Evolutionary conservation across 116 monocot species (phyloP).

Genomic region (Iris pallida): DNA sequence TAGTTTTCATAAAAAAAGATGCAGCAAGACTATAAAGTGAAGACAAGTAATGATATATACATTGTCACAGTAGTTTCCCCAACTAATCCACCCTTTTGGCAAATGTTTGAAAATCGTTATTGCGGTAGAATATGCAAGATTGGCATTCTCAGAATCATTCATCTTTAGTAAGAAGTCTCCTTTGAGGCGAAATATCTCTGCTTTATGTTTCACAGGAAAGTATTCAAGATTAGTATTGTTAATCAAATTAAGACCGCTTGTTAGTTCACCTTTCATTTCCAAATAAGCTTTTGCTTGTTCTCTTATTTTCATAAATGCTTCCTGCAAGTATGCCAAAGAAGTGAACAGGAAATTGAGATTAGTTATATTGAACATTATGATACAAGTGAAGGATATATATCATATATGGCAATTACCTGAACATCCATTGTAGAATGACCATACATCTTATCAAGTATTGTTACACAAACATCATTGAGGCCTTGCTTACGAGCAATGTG

Average conservation of each 20-base stretch:
- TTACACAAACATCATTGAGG: slow-evolving; percentile 92
- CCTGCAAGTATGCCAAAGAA: slow-evolving; percentile 45
- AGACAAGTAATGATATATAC: slow-evolving; percentile 29
- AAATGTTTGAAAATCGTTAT: slow-evolving; percentile 83
- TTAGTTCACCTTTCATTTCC: slow-evolving; percentile 95
- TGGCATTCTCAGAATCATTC: slow-evolving; percentile 87
- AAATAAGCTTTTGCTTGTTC: slow-evolving; percentile 98
- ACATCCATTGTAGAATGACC: slow-evolving; percentile 99
- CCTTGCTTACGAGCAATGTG: slow-evolving; percentile 93
- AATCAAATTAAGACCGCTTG: slow-evolving; percentile 91
- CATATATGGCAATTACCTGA: slow-evolving; percentile 42
- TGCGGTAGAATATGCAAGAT: slow-evolving; percentile 82
- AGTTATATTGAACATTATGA: neutral
- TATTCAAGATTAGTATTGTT: slow-evolving; percentile 97
- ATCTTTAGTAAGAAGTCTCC: slow-evolving; percentile 93
- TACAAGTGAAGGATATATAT: neutral
- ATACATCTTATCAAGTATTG: slow-evolving; percentile 96
- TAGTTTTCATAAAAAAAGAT: neutral
- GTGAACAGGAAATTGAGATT: slow-evolving; percentile 5
- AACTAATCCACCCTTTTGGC: slow-evolving; percentile 99
- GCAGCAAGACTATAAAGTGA: slow-evolving; percentile 5
- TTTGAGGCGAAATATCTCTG: slow-evolving; percentile 93
- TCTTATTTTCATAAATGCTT: slow-evolving; percentile 98
- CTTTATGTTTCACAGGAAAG: slow-evolving; percentile 86
- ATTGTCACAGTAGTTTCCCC: slow-evolving; percentile 99